Evolutionary conservation across 208 protist genomes (phyloP).

Genomic region (Crithidia fasciculata): DNA sequence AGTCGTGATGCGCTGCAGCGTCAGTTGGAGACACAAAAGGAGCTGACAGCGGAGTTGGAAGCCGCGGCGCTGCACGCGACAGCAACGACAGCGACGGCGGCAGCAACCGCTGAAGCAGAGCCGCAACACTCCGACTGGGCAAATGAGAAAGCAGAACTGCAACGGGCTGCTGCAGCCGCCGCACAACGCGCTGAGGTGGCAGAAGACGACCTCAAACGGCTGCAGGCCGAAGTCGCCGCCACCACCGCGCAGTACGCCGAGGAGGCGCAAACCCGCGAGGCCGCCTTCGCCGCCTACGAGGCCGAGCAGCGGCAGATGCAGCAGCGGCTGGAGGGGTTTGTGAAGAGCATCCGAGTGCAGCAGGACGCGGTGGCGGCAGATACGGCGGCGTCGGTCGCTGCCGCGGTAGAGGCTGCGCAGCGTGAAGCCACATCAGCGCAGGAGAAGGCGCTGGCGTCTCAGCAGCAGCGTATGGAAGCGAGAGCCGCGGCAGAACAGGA

Average conservation of each 20-base stretch:
- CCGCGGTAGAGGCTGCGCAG: slow-evolving; percentile 7
- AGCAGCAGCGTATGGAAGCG: slow-evolving; percentile 16
- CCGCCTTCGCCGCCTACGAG: slow-evolving; percentile 4
- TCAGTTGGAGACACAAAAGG: slow-evolving; percentile 7
- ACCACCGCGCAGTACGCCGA: slow-evolving; percentile 6
- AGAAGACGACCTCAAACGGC: neutral
- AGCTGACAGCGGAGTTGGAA: neutral
- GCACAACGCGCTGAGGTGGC: slow-evolving; percentile 8
- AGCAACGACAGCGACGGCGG: neutral
- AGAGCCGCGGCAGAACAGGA: neutral
- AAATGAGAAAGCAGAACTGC: neutral
- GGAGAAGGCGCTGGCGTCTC: slow-evolving; percentile 28
- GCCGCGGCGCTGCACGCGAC: neutral
- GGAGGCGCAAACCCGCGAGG: neutral
- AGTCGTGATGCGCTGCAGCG: slow-evolving; percentile 24
- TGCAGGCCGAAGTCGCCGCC: slow-evolving; percentile 9
- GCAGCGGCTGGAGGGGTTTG: slow-evolving; percentile 5
- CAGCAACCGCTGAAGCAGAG: neutral
- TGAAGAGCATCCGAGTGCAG: neutral
- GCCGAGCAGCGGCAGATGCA: slow-evolving; percentile 14
- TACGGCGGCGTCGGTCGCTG: slow-evolving; percentile 7
- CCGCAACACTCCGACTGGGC: neutral
- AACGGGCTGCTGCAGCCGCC: neutral
- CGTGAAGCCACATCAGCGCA: slow-evolving; percentile 15
- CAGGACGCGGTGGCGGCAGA: slow-evolving; percentile 6